Conservation (phyloP, 2,329 filamentous ascomycete species). For the Botrytis cinerea region DNA sequence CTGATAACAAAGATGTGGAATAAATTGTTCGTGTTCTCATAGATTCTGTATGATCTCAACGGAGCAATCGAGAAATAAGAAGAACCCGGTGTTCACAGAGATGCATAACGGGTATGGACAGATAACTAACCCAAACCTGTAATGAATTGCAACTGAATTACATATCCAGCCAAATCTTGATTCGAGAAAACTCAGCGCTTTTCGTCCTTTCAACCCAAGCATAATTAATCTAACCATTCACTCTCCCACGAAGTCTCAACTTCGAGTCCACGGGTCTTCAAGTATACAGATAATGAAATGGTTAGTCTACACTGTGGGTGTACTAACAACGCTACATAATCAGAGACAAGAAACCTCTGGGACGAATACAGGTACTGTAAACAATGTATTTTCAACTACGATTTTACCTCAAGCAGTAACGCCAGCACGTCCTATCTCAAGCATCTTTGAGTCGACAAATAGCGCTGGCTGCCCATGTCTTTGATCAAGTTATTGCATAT, state of each 20-base stretch:
- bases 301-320: neutral
- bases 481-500: neutral
- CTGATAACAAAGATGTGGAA: neutral
- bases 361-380: neutral
- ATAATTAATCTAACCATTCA: neutral
- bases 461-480: neutral
- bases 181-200: neutral
- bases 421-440: neutral
- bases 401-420: neutral
- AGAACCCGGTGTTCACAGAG: neutral
- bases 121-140: neutral
- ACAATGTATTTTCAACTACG: neutral
- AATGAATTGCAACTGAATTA: neutral
- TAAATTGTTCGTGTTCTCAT: too few relatives aligned
- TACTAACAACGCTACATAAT: neutral
- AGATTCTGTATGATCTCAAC: neutral
- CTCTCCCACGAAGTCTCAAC: accelerated
- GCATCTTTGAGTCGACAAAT: neutral
- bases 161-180: neutral
- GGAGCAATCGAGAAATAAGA: neutral
- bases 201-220: neutral
- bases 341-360: neutral
- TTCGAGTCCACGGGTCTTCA: neutral
- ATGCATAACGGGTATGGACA: neutral
- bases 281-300: neutral